Evolutionary conservation across 805 yeast genomes (phyloP), one percentile per base, ranked within the genome.

Genomic region (Myxozyma geophila): DNA sequence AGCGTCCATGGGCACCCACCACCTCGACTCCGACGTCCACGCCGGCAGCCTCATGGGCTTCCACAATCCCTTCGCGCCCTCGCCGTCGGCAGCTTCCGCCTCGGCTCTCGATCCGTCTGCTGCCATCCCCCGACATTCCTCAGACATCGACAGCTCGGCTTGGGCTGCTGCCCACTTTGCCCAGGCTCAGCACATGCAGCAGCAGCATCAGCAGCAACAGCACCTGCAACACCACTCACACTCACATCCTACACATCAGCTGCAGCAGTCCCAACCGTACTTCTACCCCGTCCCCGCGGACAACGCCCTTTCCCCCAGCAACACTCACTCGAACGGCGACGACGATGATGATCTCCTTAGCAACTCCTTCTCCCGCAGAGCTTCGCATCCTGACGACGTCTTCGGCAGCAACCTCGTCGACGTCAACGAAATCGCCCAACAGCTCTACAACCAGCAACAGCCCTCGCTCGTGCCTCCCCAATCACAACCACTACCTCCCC

Each of bases 131-230:
- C 28, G 28, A 5, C 28, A 28, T 5, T 2, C 28, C 28, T 28
- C 28, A 28, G 28, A 28, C 28, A 28, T 28, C 28, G 28, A 28
- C 28, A 28, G 28, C 28, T 40, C 44, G 17, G 17, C 44, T 15
- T n/a, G 17, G 15, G 44, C 44, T 40, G 28, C 44, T n/a, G 28
- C 28, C 23, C 19, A 19, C 48, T 44, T 21, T 4, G 23, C 48
- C 19, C 17, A 10, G 43, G 4, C 40, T 12, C 37, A 49, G 19
- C 53, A 49, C n/a, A 5, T 17, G 19, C 53, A 28, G 40, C 53
- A 19, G 37, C 53, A 49, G 40, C 53, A 49, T 2, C 53, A 49
- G 53, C 53, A 49, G 4, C 53, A 49, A 7, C 54, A 51, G 17
- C 41, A 9, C 47, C 48, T 37, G 35, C 56, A 41, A 5, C 56